Conservation (phyloP, 1,284 basidiomycete genomes). For the Xerocomus subilludens region DNA sequence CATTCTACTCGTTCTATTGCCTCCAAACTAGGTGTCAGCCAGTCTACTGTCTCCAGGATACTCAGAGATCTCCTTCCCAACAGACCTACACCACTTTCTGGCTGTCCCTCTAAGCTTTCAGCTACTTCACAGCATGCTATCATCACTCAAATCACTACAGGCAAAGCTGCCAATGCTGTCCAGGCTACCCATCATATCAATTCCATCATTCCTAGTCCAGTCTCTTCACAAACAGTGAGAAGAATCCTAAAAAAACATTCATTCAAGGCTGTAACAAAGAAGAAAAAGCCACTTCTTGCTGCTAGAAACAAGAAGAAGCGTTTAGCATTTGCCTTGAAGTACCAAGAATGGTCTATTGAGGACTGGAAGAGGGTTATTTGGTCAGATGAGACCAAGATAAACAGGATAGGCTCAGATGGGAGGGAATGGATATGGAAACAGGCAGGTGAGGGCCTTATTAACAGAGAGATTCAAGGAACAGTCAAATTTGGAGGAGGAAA, state of each 20-base stretch:
- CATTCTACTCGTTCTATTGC: not conserved
- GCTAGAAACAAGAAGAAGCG: not conserved
- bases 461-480: not conserved
- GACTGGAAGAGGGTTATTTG: not conserved
- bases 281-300: not conserved
- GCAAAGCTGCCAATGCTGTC: not conserved
- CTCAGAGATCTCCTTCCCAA: constrained; percentile 4
- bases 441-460: not conserved
- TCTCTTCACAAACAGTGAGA: constrained; percentile 4
- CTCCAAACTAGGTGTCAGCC: constrained; percentile 6
- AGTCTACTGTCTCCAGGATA: constrained; percentile 12
- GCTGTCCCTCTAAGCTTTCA: no score
- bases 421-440: not conserved
- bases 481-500: no score
- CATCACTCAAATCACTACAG: not conserved
- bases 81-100: not conserved
- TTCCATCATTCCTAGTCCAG: not conserved
- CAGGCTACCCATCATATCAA: not conserved
- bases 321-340: not conserved
- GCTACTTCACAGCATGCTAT: not conserved
- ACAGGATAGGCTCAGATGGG: not conserved
- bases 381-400: no score
- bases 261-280: not conserved
- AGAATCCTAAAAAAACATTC: not conserved
- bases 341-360: not conserved